These are phyloP conservation scores for Phytophthora litchii DNA, from an alignment of 352 stramenopile species.

Conservation along the genomic window DNA sequence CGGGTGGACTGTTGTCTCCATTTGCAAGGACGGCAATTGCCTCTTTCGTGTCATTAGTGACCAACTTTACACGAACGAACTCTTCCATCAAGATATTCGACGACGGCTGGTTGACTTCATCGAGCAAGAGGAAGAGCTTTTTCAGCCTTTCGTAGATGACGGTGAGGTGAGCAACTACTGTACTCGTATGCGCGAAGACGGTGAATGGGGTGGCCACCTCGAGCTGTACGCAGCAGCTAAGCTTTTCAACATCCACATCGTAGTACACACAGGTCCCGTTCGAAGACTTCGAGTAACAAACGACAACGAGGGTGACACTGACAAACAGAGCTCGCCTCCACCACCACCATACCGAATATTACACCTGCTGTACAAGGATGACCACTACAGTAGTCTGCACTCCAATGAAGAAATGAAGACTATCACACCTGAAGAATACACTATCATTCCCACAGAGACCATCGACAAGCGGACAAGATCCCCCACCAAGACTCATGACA, in stretches of 20 bases:
- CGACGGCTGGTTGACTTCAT: slow-evolving; percentile 52
- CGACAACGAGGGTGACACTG: slow-evolving; percentile 17
- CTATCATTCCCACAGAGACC: not conserved
- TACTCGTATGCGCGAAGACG: slow-evolving; percentile 50
- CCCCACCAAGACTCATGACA: slow-evolving; percentile 9
- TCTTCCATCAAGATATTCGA: slow-evolving; percentile 50
- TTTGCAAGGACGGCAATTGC: slow-evolving; percentile 55
- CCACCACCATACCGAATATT: slow-evolving; percentile 43
- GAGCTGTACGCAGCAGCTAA: slow-evolving; percentile 65
- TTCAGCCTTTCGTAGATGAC: slow-evolving; percentile 49
- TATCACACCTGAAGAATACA: slow-evolving; percentile 6
- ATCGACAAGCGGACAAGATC: slow-evolving; percentile 28
- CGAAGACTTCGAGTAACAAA: slow-evolving; percentile 53
- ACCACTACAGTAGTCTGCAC: slow-evolving; percentile 64
- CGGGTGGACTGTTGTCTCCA: slow-evolving; percentile 36
- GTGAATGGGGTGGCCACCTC: slow-evolving; percentile 64
- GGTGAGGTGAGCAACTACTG: slow-evolving; percentile 45
- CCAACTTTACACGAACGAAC: slow-evolving; percentile 57
- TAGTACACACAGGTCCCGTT: slow-evolving; percentile 59
- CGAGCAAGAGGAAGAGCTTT: slow-evolving; percentile 38
- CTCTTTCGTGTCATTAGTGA: slow-evolving; percentile 65
- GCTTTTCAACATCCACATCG: slow-evolving; percentile 64
- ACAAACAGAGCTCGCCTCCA: slow-evolving; percentile 13
- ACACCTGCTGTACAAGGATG: slow-evolving; percentile 52
- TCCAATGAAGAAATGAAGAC: slow-evolving; percentile 22